These are phyloP conservation scores for Candida taoyuanica DNA, from an alignment of 805 yeast genomes.

Conservation along the genomic window DNA sequence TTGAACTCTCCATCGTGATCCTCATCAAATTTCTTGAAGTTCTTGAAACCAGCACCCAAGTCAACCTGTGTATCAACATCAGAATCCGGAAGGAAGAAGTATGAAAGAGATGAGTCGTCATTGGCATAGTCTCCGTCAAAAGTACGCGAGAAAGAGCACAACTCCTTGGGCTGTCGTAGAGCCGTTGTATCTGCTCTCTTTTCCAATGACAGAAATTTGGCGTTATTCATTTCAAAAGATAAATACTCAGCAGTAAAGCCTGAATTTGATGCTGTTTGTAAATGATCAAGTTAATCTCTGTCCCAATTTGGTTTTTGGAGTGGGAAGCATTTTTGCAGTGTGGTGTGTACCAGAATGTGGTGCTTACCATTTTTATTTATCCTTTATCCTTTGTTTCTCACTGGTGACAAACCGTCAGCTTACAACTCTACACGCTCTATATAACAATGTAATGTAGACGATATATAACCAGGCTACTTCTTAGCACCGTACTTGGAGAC, in stretches of 20 bases:
- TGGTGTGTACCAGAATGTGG: neutral
- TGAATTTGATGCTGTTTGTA: neutral
- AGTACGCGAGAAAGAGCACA: constrained; percentile 61
- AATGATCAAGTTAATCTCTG: too few relatives aligned
- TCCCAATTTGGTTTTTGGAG: too few relatives aligned
- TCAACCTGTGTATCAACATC: constrained; percentile 59
- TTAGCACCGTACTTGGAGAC: constrained; percentile 61
- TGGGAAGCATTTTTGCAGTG: neutral
- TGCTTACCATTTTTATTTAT: neutral
- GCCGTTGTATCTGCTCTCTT: constrained; percentile 57
- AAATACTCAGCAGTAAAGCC: neutral
- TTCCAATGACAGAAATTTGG: constrained; percentile 16
- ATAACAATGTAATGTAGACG: too few relatives aligned
- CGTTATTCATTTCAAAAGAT: constrained; percentile 7
- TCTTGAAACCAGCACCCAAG: constrained; percentile 57
- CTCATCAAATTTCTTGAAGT: constrained; percentile 54
- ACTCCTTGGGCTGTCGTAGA: constrained; percentile 81
- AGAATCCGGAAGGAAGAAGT: constrained; percentile 77
- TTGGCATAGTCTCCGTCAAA: constrained; percentile 47
- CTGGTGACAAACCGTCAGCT: too few relatives aligned
- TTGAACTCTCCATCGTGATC: constrained; percentile 53
- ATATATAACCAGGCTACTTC: constrained; percentile 7
- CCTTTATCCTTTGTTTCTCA: too few relatives aligned
- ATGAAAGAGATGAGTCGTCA: constrained; percentile 54
- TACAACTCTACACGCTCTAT: too few relatives aligned